Evolutionary conservation across 2,329 filamentous ascomycete genomes (phyloP), one percentile per base, ranked within the genome.

Genomic region (Blastomyces parvus): DNA sequence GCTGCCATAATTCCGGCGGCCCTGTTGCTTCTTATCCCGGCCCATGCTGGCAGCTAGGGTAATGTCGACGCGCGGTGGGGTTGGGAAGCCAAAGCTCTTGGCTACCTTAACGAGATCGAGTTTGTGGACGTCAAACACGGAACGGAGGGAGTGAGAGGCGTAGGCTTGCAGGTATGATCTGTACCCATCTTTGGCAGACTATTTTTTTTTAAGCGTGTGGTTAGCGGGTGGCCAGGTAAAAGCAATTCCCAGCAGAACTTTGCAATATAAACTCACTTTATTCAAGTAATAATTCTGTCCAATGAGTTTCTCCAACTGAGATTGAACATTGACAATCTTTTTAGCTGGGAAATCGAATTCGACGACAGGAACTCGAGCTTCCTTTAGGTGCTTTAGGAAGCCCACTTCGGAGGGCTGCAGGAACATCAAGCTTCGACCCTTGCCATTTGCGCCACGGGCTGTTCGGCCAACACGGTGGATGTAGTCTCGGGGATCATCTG

Each of bases 381-480:
- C 89, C 78, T 96, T 95, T 66, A 99, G 83, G 72, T 97, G 90
- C 63, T 88, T 88, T 60, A 99, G 80, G 82, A 99, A 97, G 33
- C 92, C 93, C 22, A 96, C 86, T 77, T 99, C 94, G 65, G 84
- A 88, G 1, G 94, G 94, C 75, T 96, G 89, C 66, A 99, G 81
- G 81, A 99, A 97, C 81, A 99, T 88, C 69, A 99, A 81, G 69
- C 89, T 93, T 70, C 90, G 88, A 36, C 94, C 94, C 77, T 91
- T 95, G 72, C 84, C 86, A 73, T 90, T 88, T 64, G 86, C 82
- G 61, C 92, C 93, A 77, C 94, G 84, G 0, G 94, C 94, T 3
- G 94, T 99, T 70, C 94, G 90, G 69, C 94, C 94, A 19, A 97
- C 94, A 64, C 94, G 89, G 81, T 99, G 94, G 70, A 96, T 95